Evolutionary conservation across 495 filamentous ascomycete genomes (phyloP).

Genomic region (Neurospora sp.): DNA sequence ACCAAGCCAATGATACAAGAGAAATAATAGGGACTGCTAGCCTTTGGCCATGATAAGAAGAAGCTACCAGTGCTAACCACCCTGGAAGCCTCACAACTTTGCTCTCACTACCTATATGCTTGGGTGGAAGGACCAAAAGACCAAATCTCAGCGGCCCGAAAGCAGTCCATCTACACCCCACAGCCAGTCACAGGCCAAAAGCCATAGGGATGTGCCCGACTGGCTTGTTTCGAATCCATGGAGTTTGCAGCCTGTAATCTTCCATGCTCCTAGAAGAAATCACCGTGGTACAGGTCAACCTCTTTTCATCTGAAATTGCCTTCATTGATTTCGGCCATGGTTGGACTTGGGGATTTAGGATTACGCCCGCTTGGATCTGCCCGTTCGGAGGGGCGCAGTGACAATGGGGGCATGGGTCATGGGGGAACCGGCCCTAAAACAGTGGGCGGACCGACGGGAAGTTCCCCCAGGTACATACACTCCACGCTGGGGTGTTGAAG

Average conservation of each 20-base stretch:
- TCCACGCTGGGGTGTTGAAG: background rate
- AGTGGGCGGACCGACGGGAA: background rate
- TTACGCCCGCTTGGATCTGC: background rate
- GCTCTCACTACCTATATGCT: background rate
- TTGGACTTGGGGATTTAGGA: background rate
- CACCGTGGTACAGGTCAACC: background rate
- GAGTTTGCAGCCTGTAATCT: conserved; percentile 3
- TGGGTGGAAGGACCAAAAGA: background rate
- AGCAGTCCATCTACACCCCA: background rate
- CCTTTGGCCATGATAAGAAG: background rate
- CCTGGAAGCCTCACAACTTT: background rate
- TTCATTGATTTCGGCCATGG: background rate
- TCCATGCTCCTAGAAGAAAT: background rate
- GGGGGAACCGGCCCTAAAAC: background rate
- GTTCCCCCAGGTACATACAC: background rate
- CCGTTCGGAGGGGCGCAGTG: background rate
- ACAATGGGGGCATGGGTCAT: background rate
- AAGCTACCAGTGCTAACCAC: background rate
- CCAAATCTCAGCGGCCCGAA: background rate
- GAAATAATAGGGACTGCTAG: conserved; percentile 9
- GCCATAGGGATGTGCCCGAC: background rate
- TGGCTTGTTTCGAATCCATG: conserved; percentile 7
- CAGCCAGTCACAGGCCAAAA: conserved; percentile 2
- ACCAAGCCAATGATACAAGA: conserved; percentile 10
- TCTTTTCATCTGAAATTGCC: background rate